phyloP scores from a whole-genome alignment of 352 stramenopile species.

The Thalassiosira delicatula region DNA sequence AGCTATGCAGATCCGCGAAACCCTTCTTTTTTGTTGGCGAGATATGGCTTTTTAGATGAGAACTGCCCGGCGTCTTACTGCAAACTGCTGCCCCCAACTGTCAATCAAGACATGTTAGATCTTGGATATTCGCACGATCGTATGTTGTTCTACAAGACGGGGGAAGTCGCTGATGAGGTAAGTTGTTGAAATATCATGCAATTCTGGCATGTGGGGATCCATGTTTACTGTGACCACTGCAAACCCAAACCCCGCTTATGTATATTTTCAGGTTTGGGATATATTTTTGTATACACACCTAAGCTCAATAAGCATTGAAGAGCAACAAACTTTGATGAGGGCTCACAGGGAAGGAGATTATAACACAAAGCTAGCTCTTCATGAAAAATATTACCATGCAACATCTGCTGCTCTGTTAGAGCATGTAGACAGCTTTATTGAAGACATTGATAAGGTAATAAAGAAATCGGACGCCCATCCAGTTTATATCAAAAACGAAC shows the following conservation, averaged over 20 bases:
- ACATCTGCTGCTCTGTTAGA: slow-evolving; percentile 52
- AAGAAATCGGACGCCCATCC: slow-evolving; percentile 45
- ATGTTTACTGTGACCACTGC: no score
- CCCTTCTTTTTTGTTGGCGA: slow-evolving; percentile 51
- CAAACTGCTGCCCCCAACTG: no score
- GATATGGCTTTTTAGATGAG: slow-evolving; percentile 69
- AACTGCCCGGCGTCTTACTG: no score
- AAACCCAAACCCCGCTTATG: no score
- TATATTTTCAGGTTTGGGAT: slow-evolving; percentile 65
- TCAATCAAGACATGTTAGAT: no score
- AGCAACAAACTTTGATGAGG: slow-evolving; percentile 53
- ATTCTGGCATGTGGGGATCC: no score
- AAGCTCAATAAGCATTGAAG: slow-evolving; percentile 19
- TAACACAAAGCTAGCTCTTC: slow-evolving; percentile 58
- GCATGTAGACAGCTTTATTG: slow-evolving; percentile 64
- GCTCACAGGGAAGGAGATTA: slow-evolving; percentile 54
- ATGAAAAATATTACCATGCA: slow-evolving; percentile 57
- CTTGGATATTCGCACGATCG: no score
- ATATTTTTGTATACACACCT: slow-evolving; percentile 65
- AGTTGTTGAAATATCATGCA: no score
- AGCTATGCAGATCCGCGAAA: slow-evolving; percentile 62
- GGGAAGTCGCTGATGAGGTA: no score
- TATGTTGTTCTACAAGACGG: no score
- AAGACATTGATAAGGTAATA: slow-evolving; percentile 56
- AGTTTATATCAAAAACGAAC: slow-evolving; percentile 47